A percentile compares a stretch with the other conserved stretches of the same genome.
Conservation (phyloP, 495 filamentous ascomycete species). For the Penicillium alfredii region DNA sequence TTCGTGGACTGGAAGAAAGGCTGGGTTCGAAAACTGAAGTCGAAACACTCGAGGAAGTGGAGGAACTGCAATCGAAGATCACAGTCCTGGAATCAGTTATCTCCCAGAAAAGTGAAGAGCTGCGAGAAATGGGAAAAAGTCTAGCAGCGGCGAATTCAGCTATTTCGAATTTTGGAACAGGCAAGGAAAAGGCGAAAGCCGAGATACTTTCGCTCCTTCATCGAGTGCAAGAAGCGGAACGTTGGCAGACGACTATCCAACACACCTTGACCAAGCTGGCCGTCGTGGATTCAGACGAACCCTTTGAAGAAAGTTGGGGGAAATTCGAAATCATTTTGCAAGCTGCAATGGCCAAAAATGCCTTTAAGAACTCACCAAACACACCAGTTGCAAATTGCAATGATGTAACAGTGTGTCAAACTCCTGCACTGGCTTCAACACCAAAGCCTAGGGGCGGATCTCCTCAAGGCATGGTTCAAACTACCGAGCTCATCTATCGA, state of each 20-base stretch:
- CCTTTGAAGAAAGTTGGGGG: constrained; percentile 13
- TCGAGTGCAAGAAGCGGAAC: constrained; percentile 26
- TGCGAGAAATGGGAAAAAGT: constrained; percentile 5
- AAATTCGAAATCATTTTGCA: constrained; percentile 17
- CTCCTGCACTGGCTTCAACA: too few species aligned
- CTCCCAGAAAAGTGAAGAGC: constrained; percentile 14
- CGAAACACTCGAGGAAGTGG: constrained; percentile 1
- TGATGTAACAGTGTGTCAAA: not conserved
- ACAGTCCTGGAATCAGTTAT: constrained; percentile 4
- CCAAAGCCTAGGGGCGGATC: too few species aligned
- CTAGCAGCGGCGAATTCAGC: constrained; percentile 12
- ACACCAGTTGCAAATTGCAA: not conserved
- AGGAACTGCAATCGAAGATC: constrained; percentile 10
- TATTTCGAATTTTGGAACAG: constrained; percentile 14
- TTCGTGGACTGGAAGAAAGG: not conserved
- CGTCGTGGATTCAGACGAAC: constrained; percentile 6
- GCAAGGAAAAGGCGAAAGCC: constrained; percentile 17
- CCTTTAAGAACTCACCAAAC: not conserved
- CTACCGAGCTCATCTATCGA: constrained; percentile 16
- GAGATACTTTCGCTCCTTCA: constrained; percentile 22
- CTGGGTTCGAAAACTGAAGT: constrained; percentile 1
- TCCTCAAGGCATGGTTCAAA: too few species aligned
- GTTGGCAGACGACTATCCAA: constrained; percentile 17
- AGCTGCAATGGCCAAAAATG: not conserved
- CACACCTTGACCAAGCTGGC: constrained; percentile 11